phyloP scores from a whole-genome alignment of 306 rosid genomes.

The Cucurbita moschata region DNA sequence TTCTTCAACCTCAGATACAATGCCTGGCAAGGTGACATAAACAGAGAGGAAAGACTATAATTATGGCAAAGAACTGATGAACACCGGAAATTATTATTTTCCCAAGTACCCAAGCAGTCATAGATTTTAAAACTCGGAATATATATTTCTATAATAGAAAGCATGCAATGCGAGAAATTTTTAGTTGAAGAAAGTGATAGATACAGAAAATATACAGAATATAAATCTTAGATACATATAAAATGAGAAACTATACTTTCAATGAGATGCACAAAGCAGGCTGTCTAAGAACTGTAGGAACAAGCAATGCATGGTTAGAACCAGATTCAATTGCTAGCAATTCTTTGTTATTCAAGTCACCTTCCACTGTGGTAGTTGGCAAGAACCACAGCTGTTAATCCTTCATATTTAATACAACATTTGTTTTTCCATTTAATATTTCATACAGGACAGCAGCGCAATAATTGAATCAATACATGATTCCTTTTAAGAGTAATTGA shows the following conservation, averaged over 20 bases:
- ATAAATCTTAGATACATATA: not conserved
- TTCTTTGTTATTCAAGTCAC: not conserved
- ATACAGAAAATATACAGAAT: not conserved
- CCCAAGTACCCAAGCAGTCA: not conserved
- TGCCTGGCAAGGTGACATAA: conserved; percentile 15
- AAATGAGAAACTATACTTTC: not conserved
- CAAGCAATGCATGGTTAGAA: not conserved
- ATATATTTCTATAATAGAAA: not conserved
- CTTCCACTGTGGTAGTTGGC: not conserved
- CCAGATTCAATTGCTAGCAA: not conserved
- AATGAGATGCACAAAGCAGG: not conserved
- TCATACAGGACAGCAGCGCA: not conserved
- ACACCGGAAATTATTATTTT: not conserved
- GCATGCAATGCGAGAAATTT: not conserved
- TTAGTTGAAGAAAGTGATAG: not conserved
- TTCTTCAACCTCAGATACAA: conserved; percentile 5
- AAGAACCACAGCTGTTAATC: not conserved
- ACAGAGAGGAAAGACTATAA: not conserved
- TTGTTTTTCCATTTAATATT: not conserved
- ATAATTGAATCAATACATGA: not conserved
- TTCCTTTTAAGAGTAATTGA: not conserved
- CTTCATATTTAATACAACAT: not conserved
- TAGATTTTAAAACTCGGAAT: not conserved
- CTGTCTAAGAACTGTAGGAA: not conserved
- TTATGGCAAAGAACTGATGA: not conserved